Percentiles rank a stretch among this genome's conserved stretches.
Conservation (phyloP, 148 eudicot species). For the Camellia japonica region DNA sequence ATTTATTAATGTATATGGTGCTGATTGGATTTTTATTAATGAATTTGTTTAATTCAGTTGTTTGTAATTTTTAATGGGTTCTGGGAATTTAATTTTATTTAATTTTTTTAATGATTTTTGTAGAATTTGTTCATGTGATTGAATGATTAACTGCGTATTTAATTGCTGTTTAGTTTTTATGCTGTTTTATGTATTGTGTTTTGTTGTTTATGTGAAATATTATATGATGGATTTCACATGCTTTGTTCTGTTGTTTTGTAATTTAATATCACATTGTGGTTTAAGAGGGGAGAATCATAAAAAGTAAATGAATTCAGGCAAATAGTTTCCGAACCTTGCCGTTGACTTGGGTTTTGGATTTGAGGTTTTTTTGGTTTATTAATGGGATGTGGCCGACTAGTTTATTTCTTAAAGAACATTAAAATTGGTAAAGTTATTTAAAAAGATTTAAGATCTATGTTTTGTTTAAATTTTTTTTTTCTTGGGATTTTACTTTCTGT, state of each 20-base stretch:
- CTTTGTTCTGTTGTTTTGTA: background rate
- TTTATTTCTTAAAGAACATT: background rate
- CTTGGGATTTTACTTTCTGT: background rate
- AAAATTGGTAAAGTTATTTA: background rate
- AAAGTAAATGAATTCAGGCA: background rate
- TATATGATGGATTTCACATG: background rate
- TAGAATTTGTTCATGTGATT: constrained; percentile 11
- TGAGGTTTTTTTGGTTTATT: background rate
- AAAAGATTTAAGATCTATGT: background rate
- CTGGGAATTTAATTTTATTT: background rate
- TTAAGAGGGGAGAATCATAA: too few relatives aligned
- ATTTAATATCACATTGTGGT: too few relatives aligned
- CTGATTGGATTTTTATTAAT: too few relatives aligned
- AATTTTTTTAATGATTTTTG: background rate
- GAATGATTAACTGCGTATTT: background rate
- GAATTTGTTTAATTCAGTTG: too few relatives aligned
- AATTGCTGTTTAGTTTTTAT: background rate
- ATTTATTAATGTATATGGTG: too few relatives aligned
- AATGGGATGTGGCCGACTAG: background rate
- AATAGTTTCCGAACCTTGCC: background rate
- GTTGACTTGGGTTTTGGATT: constrained; percentile 9
- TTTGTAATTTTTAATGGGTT: too few relatives aligned
- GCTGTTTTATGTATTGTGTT: background rate
- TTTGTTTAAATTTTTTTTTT: background rate
- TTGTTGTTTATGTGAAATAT: background rate